These are phyloP conservation scores for Fusarium sp. DNA, from an alignment of 2,329 filamentous ascomycete species.

Conservation along the genomic window DNA sequence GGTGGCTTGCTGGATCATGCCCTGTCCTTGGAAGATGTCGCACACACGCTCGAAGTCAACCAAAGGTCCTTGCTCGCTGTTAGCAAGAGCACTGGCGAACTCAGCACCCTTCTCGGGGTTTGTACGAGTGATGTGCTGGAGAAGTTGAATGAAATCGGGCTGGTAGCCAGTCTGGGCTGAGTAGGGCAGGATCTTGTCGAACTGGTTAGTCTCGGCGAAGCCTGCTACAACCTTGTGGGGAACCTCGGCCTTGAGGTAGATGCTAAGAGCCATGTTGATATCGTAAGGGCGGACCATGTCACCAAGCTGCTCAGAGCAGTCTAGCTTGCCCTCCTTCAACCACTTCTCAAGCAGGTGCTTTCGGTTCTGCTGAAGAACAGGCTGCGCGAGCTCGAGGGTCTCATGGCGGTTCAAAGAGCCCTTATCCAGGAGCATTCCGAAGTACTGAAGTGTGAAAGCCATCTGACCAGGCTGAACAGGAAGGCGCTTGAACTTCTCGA, in stretches of 20 bases:
- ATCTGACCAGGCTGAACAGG: conserved; percentile 86
- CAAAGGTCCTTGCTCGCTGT: conserved; percentile 86
- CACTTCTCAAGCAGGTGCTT: conserved; percentile 98
- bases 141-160: conserved; percentile 92
- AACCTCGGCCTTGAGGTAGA: conserved; percentile 92
- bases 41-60: conserved; percentile 95
- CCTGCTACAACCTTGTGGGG: conserved; percentile 95
- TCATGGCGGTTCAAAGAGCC: conserved; percentile 92
- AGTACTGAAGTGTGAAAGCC: conserved; percentile 96
- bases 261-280: conserved; percentile 84
- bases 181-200: conserved; percentile 96
- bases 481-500: conserved; percentile 93
- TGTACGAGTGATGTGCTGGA: conserved; percentile 91
- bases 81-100: conserved; percentile 92
- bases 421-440: conserved; percentile 97
- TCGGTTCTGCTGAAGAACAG: conserved; percentile 91
- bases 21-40: conserved; percentile 97
- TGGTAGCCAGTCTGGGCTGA: conserved; percentile 86
- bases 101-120: conserved; percentile 95
- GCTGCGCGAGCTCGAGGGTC: conserved; percentile 91
- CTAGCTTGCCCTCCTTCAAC: conserved; percentile 95
- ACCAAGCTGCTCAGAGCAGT: conserved; percentile 95
- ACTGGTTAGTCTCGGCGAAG: conserved; percentile 95
- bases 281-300: conserved; percentile 94
- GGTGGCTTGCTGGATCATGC: conserved; percentile 97